Conservation (phyloP, 495 filamentous ascomycete genomes). For the Aspergillus panamensis region DNA sequence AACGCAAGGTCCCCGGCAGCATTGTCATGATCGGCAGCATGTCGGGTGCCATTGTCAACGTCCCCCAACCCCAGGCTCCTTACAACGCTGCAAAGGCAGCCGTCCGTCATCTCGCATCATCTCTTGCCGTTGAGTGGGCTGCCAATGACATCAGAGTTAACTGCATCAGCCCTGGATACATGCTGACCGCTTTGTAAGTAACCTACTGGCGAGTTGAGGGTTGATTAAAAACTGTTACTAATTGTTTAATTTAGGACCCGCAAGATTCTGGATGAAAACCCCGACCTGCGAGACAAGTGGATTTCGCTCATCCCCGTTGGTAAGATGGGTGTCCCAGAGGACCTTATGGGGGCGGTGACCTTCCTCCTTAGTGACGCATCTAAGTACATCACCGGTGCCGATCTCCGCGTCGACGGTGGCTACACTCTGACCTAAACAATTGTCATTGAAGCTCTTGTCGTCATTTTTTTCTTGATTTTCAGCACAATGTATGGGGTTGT, state of each 20-base stretch:
- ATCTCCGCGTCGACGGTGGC: constrained; percentile 86
- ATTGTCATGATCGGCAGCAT: constrained; percentile 96
- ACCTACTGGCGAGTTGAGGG: background rate
- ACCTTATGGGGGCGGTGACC: constrained; percentile 89
- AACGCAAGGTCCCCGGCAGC: constrained; percentile 69
- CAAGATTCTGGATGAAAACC: constrained; percentile 91
- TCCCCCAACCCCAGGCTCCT: constrained; percentile 89
- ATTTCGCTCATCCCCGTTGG: constrained; percentile 85
- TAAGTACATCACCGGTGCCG: constrained; percentile 83
- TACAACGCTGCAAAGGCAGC: constrained; percentile 91
- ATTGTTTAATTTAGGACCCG: constrained; percentile 59
- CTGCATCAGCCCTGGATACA: constrained; percentile 88
- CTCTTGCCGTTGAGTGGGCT: constrained; percentile 88
- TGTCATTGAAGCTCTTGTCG: background rate
- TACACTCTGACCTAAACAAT: constrained; percentile 73
- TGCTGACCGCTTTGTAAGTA: constrained; percentile 79
- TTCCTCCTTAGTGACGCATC: constrained; percentile 86
- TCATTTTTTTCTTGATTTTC: constrained; percentile 1
- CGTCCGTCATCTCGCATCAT: constrained; percentile 75
- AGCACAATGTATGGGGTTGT: constrained; percentile 7
- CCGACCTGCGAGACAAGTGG: constrained; percentile 82
- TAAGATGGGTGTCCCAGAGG: constrained; percentile 87
- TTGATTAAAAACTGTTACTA: constrained; percentile 13
- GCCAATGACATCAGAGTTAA: constrained; percentile 81
- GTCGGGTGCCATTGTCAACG: constrained; percentile 87